phyloP scores from a whole-genome alignment of 352 stramenopile species.

The Globisporangium acanthophoron region DNA sequence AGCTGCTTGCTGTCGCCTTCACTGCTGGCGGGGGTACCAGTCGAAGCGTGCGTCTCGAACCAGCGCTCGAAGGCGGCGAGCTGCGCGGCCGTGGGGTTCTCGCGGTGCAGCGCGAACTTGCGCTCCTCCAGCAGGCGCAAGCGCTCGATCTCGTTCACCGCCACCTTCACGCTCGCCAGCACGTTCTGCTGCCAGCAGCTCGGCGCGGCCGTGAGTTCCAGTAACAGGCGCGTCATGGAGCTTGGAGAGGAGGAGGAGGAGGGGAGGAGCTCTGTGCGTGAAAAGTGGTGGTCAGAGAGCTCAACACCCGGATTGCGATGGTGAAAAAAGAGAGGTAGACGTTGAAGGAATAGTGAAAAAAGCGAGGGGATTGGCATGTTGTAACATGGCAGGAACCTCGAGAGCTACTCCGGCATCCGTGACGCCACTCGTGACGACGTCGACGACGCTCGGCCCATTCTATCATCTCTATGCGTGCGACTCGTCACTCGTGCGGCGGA shows the following conservation, averaged over 20 bases:
- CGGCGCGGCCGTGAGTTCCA: constrained; percentile 26
- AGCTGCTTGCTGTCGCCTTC: not conserved
- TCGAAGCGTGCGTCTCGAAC: constrained; percentile 14
- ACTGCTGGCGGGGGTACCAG: not conserved
- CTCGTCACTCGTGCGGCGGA: constrained; percentile 20
- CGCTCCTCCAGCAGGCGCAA: constrained; percentile 16
- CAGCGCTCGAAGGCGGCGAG: constrained; percentile 24
- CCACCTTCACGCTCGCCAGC: constrained; percentile 18
- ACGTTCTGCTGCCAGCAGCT: constrained; percentile 28
- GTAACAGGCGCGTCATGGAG: constrained; percentile 12
- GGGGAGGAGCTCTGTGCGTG: not conserved
- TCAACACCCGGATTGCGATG: too few species aligned
- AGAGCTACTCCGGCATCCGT: too few species aligned
- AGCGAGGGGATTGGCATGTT: too few species aligned
- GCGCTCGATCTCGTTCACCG: constrained; percentile 23
- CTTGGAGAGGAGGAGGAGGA: constrained; percentile 4
- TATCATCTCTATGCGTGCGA: not conserved
- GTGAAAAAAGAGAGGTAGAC: too few species aligned
- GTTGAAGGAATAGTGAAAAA: too few species aligned
- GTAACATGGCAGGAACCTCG: too few species aligned
- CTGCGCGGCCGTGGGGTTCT: constrained; percentile 10
- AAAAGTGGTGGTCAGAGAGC: not conserved
- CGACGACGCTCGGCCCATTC: too few species aligned
- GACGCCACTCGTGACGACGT: too few species aligned
- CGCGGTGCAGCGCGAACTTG: constrained; percentile 19